Conservation (phyloP, 2,329 filamentous ascomycete species). For the Periglandula ipomoeae region DNA sequence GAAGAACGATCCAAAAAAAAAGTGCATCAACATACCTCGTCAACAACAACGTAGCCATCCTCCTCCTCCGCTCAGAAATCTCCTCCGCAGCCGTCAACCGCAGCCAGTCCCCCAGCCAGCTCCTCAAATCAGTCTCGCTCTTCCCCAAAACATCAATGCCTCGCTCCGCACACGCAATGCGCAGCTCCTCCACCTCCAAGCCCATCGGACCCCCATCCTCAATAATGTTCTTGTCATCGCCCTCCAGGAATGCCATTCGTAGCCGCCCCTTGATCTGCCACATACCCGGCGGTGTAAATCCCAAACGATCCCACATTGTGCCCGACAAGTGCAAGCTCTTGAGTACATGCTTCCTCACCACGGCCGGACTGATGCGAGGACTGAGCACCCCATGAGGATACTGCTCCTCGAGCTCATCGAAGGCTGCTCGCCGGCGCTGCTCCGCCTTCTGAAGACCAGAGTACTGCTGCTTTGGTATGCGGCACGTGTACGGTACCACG, state of each 20-base stretch:
- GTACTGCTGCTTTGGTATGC: constrained; percentile 66
- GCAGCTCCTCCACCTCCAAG: constrained; percentile 55
- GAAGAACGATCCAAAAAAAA: background rate
- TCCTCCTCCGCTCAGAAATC: constrained; percentile 26
- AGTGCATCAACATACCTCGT: constrained; percentile 27
- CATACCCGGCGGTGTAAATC: constrained; percentile 37
- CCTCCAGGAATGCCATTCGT: constrained; percentile 53
- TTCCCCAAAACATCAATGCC: constrained; percentile 50
- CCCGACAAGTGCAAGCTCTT: constrained; percentile 36
- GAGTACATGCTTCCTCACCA: constrained; percentile 30
- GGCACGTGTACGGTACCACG: constrained; percentile 71
- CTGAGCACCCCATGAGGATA: constrained; percentile 27
- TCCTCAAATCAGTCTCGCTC: constrained; percentile 47
- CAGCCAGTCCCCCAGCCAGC: constrained; percentile 38
- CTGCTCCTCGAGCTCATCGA: constrained; percentile 30
- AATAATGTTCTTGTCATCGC: constrained; percentile 62
- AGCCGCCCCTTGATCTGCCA: constrained; percentile 43
- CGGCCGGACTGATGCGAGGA: constrained; percentile 18
- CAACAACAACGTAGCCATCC: constrained; percentile 30
- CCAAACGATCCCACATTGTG: constrained; percentile 40
- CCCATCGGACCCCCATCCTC: constrained; percentile 47
- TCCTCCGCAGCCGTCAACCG: constrained; percentile 31
- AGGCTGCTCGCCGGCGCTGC: constrained; percentile 38
- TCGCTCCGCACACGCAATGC: constrained; percentile 61
- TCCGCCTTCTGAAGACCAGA: constrained; percentile 47